These are phyloP conservation scores for Eucalyptus cladocalyx DNA, from an alignment of 345 rosid genomes.

Conservation along the genomic window DNA sequence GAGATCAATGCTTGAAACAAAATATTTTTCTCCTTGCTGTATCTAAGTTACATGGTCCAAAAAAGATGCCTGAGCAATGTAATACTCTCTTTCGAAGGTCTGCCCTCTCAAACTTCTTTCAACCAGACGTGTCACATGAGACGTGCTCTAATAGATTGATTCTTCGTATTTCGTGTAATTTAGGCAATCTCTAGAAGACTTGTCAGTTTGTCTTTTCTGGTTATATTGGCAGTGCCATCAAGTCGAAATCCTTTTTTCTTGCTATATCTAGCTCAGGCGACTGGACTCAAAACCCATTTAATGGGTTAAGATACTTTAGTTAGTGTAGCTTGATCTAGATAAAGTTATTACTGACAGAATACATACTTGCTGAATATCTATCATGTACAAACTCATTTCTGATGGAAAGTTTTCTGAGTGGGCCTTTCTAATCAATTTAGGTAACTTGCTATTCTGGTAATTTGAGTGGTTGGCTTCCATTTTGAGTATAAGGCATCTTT, in stretches of 20 bases:
- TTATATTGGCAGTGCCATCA: background rate
- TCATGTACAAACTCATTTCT: background rate
- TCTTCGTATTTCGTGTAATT: background rate
- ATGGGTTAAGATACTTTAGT: background rate
- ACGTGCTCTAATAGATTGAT: background rate
- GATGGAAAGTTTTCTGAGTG: background rate
- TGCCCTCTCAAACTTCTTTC: background rate
- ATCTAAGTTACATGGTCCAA: background rate
- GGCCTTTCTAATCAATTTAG: background rate
- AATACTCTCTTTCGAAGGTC: background rate
- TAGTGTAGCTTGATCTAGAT: background rate
- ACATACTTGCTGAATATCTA: background rate
- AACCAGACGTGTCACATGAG: background rate
- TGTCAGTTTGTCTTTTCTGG: background rate
- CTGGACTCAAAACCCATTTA: background rate
- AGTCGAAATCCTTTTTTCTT: background rate
- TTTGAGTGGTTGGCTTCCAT: background rate
- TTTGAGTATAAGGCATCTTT: background rate
- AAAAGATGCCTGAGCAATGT: background rate
- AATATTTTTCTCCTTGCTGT: background rate
- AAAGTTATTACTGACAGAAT: background rate
- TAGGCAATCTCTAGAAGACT: background rate
- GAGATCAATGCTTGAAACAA: background rate
- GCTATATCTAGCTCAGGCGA: background rate
- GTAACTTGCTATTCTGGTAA: background rate